Conservation (phyloP, 768 basidiomycete genomes). For the Russula vinacea region DNA sequence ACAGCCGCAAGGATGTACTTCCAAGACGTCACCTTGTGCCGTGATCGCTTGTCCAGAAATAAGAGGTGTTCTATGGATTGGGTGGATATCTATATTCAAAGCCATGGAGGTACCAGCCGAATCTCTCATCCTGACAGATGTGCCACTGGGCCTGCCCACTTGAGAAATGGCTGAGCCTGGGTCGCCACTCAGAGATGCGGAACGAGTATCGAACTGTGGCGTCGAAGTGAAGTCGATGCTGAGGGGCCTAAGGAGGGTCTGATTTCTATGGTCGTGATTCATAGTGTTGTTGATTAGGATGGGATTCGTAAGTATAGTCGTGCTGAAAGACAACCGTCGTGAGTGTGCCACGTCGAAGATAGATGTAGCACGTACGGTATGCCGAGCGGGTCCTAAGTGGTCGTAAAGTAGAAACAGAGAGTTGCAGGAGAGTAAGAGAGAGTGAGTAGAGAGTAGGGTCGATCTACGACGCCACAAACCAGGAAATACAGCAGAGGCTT, state of each 20-base stretch:
- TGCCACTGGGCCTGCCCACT: constrained; percentile 14
- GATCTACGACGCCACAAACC: constrained; percentile 26
- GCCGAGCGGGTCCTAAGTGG: neutral
- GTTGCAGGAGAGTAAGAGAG: neutral
- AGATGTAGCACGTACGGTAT: neutral
- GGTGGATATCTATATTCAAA: constrained; percentile 20
- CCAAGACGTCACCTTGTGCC: constrained; percentile 7
- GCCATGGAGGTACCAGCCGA: constrained; percentile 15
- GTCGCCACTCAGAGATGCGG: neutral
- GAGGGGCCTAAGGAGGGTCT: neutral
- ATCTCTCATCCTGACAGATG: constrained; percentile 17
- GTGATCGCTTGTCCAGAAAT: constrained; percentile 21
- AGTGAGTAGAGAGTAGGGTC: constrained; percentile 7
- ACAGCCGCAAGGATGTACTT: constrained; percentile 23
- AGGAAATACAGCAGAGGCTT: constrained; percentile 10
- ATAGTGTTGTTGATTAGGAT: constrained; percentile 11
- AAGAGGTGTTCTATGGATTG: constrained; percentile 20
- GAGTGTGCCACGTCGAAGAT: neutral
- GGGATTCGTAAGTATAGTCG: neutral
- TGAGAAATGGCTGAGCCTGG: neutral
- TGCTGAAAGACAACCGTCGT: neutral
- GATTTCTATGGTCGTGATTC: constrained; percentile 3
- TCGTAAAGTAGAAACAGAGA: neutral
- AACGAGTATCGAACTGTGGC: neutral
- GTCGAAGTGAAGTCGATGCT: neutral